Conservation (phyloP, 345 rosid genomes). For the Murraya paniculata region DNA sequence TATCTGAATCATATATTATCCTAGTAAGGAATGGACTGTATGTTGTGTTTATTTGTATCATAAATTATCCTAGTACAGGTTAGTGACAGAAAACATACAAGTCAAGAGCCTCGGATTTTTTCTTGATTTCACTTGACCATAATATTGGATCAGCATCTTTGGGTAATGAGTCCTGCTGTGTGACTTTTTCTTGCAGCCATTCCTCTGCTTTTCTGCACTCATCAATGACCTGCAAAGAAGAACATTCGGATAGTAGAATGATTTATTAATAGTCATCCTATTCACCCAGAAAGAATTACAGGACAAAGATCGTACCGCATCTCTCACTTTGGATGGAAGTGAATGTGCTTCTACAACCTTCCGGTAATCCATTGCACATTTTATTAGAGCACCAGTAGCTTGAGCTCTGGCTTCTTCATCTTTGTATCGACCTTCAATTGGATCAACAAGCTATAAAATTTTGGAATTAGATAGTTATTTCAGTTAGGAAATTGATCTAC, state of each 20-base stretch:
- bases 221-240: slow-evolving; percentile 41
- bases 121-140: slow-evolving; percentile 62
- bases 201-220: slow-evolving; percentile 68
- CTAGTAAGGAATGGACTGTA: background rate
- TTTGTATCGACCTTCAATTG: slow-evolving; percentile 57
- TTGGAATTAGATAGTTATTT: background rate
- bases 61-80: background rate
- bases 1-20: background rate
- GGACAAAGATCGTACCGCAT: slow-evolving; percentile 37
- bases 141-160: slow-evolving; percentile 50
- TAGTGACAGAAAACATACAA: slow-evolving; percentile 6
- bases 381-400: slow-evolving; percentile 55
- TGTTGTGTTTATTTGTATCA: background rate
- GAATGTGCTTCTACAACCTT: slow-evolving; percentile 35
- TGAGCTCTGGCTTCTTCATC: slow-evolving; percentile 61
- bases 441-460: slow-evolving; percentile 56
- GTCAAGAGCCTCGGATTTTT: slow-evolving; percentile 23
- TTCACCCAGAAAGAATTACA: background rate
- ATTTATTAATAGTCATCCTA: background rate
- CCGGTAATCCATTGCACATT: slow-evolving; percentile 42
- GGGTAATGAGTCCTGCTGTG: slow-evolving; percentile 48
- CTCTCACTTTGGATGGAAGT: slow-evolving; percentile 50
- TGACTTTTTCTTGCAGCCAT: slow-evolving; percentile 62
- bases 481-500: background rate
- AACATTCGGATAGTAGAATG: background rate